Percentiles rank a stretch among this genome's conserved stretches.
Conservation (phyloP, 2,329 filamentous ascomycete genomes). For the Paraphoma sp. region DNA sequence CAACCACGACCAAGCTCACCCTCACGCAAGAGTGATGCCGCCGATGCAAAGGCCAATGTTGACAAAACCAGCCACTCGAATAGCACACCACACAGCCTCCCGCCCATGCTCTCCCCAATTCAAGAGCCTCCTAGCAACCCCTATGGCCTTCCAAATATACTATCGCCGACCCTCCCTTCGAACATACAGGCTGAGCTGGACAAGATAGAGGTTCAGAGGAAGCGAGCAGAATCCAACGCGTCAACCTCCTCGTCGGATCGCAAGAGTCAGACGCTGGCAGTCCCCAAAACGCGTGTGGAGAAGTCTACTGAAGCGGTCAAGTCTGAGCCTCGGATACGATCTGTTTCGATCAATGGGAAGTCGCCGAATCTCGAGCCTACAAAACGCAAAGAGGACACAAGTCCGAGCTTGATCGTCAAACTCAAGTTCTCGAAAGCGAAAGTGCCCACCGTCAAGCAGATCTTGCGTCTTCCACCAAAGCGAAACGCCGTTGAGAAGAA, state of each 20-base stretch:
- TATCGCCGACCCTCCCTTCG: slow-evolving; percentile 65
- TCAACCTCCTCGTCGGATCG: slow-evolving; percentile 44
- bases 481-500: slow-evolving; percentile 28
- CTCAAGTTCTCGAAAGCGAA: slow-evolving; percentile 60
- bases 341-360: slow-evolving; percentile 35
- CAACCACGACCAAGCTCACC: slow-evolving; percentile 20
- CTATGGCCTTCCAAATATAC: slow-evolving; percentile 56
- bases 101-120: slow-evolving; percentile 48
- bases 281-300: slow-evolving; percentile 24
- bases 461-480: slow-evolving; percentile 43
- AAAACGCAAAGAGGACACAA: slow-evolving; percentile 14
- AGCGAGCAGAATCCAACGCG: slow-evolving; percentile 42
- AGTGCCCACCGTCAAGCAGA: slow-evolving; percentile 53
- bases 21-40: slow-evolving; percentile 48
- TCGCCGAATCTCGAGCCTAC: slow-evolving; percentile 25
- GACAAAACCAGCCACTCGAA: slow-evolving; percentile 39
- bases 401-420: slow-evolving; percentile 52
- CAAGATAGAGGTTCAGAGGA: slow-evolving; percentile 48
- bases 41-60: slow-evolving; percentile 39
- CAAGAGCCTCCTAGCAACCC: slow-evolving; percentile 50
- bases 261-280: slow-evolving; percentile 33
- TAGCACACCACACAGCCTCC: slow-evolving; percentile 46
- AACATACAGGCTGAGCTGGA: slow-evolving; percentile 62
- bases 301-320: slow-evolving; percentile 29
- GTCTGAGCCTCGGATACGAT: slow-evolving; percentile 28